A percentile compares a stretch with the other conserved stretches of the same genome.
phyloP scores from a whole-genome alignment of 2,329 filamentous ascomycete genomes.

The Biscogniauxia mediterranea region DNA sequence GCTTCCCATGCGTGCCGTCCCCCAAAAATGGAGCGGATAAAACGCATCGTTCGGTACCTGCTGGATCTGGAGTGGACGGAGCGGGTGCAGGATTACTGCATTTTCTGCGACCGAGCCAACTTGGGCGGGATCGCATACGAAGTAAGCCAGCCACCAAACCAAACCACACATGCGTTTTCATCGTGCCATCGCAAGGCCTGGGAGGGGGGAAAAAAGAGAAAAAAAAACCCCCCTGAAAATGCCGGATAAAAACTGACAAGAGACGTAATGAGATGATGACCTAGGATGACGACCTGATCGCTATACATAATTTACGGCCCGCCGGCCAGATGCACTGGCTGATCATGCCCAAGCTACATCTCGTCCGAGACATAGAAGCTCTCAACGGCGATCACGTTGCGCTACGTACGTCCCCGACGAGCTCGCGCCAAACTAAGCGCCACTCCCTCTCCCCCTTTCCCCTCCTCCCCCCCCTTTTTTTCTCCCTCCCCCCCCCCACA shows the following conservation, averaged over 20 bases:
- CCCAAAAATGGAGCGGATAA: not conserved
- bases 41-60: constrained; percentile 1
- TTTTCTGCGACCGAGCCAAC: constrained; percentile 10
- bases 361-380: constrained; percentile 8
- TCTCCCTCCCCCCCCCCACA: too few relatives aligned
- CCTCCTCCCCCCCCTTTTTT: too few relatives aligned
- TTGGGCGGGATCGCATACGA: constrained; percentile 8
- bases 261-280: not conserved
- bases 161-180: not conserved
- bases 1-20: too few relatives aligned
- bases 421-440: too few relatives aligned
- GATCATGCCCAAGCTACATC: constrained; percentile 8
- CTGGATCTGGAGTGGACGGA: constrained; percentile 11
- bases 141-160: constrained; percentile 6
- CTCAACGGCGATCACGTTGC: not conserved
- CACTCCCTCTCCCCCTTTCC: not conserved
- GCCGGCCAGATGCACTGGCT: constrained; percentile 10
- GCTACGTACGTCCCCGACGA: not conserved
- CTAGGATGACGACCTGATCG: not conserved
- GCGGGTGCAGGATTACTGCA: constrained; percentile 1
- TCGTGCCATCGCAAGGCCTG: too few relatives aligned
- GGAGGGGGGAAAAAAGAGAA: not conserved
- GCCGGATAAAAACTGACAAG: not conserved
- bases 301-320: not conserved
- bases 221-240: not conserved